These are phyloP conservation scores for Dactylellina haptotyla DNA, from an alignment of 2,329 filamentous ascomycete species.

Conservation along the genomic window DNA sequence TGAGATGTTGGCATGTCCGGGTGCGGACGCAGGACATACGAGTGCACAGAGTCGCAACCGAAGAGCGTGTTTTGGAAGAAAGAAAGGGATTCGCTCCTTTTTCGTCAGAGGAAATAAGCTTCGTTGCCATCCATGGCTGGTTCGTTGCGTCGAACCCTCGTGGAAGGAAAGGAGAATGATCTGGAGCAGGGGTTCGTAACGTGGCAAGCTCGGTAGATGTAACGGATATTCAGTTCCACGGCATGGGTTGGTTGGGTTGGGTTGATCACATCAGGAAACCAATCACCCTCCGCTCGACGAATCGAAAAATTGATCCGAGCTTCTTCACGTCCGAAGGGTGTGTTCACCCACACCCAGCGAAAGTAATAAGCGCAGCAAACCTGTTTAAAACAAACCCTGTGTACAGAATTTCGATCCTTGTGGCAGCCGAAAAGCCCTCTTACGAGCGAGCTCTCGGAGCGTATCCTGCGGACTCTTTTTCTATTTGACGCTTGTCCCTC, in stretches of 20 bases:
- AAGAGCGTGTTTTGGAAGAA: neutral
- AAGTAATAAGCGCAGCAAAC: neutral
- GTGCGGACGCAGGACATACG: neutral
- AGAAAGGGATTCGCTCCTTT: neutral
- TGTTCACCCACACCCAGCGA: no score
- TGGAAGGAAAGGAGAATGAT: slow-evolving; percentile 16
- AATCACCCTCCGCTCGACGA: slow-evolving; percentile 3
- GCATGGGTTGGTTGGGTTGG: slow-evolving; percentile 3
- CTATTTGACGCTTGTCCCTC: no score
- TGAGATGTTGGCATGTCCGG: neutral
- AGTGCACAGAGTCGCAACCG: no score
- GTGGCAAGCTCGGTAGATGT: slow-evolving; percentile 41
- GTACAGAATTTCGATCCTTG: neutral
- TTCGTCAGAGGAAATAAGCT: slow-evolving; percentile 26
- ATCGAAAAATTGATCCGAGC: neutral
- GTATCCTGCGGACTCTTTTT: no score
- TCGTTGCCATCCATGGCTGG: slow-evolving; percentile 25
- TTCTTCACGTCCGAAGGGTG: no score
- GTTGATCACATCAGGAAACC: no score
- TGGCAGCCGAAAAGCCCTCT: neutral
- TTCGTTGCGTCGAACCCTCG: slow-evolving; percentile 15
- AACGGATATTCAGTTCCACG: slow-evolving; percentile 31
- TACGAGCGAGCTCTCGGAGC: no score
- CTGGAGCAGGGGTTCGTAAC: slow-evolving; percentile 38
- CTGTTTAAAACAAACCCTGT: slow-evolving; percentile 28